These are phyloP conservation scores for Xylaria digitata DNA, from an alignment of 2,329 filamentous ascomycete genomes.

Conservation along the genomic window DNA sequence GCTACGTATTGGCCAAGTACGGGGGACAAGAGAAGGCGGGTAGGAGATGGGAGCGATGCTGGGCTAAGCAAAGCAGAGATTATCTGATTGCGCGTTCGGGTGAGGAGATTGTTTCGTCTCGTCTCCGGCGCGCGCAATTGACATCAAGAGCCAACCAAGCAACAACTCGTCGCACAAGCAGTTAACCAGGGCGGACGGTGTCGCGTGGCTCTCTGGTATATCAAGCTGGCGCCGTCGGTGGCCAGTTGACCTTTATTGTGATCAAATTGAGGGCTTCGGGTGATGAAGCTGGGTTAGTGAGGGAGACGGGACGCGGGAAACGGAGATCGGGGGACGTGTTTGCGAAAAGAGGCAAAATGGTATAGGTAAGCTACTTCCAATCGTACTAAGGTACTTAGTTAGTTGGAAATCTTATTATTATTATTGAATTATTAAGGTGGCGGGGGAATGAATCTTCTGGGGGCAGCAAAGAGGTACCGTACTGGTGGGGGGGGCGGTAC, in stretches of 20 bases:
- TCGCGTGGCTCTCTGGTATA: slow-evolving; percentile 26
- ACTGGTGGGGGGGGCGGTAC: not conserved
- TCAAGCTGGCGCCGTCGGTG: not conserved
- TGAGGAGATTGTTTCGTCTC: slow-evolving; percentile 6
- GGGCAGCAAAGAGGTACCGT: not conserved
- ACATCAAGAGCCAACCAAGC: slow-evolving; percentile 7
- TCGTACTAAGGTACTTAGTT: not conserved
- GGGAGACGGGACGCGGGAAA: not conserved
- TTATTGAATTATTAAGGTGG: slow-evolving; percentile 35
- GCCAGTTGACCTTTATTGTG: not conserved
- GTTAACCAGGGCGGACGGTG: slow-evolving; percentile 12
- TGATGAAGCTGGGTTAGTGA: slow-evolving; percentile 23
- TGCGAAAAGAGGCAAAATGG: slow-evolving; percentile 26
- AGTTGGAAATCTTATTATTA: slow-evolving; percentile 22
- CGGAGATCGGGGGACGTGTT: slow-evolving; percentile 18
- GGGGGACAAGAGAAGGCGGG: not conserved
- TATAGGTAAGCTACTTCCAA: not conserved
- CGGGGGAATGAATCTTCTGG: slow-evolving; percentile 30
- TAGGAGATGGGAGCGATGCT: slow-evolving; percentile 3
- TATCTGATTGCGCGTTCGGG: slow-evolving; percentile 15
- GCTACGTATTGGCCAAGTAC: not conserved
- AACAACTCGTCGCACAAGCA: slow-evolving; percentile 24
- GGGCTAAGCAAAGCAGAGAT: slow-evolving; percentile 13
- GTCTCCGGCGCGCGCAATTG: slow-evolving; percentile 31
- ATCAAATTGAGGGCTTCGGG: not conserved